A percentile compares a stretch with the other conserved stretches of the same genome.
Conservation (phyloP, 495 filamentous ascomycete species). For the Cercophora scortea region DNA sequence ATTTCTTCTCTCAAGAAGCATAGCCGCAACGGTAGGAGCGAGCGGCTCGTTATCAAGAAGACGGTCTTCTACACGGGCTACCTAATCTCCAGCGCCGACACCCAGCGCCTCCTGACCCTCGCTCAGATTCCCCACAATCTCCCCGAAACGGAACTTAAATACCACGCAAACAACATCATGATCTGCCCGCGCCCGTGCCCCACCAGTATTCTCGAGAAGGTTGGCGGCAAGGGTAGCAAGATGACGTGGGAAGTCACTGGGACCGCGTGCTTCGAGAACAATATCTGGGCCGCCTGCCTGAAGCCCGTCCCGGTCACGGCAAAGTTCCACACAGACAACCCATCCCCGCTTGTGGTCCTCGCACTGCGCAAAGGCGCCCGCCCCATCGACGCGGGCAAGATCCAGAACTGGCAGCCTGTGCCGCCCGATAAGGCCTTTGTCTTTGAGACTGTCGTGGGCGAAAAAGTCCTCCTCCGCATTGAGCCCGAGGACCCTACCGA, state of each 20-base stretch:
- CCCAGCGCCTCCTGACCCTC: conserved; percentile 59
- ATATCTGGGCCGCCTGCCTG: conserved; percentile 78
- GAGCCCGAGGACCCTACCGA: conserved; percentile 57
- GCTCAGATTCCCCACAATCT: conserved; percentile 52
- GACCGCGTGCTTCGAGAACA: conserved; percentile 64
- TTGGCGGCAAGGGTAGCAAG: conserved; percentile 77
- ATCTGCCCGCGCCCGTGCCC: conserved; percentile 71
- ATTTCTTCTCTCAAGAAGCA: conserved; percentile 46
- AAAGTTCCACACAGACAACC: conserved; percentile 65
- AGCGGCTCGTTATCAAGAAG: conserved; percentile 65
- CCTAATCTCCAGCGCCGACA: conserved; percentile 62
- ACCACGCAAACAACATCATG: conserved; percentile 83
- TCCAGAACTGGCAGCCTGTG: conserved; percentile 77
- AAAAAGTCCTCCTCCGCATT: conserved; percentile 75
- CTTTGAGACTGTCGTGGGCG: conserved; percentile 75
- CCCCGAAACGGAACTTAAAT: conserved; percentile 60
- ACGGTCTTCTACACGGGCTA: conserved; percentile 94
- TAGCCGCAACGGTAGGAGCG: conserved; percentile 17
- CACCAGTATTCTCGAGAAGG: conserved; percentile 60
- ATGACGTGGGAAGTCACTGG: conserved; percentile 77
- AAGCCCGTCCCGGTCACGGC: conserved; percentile 59
- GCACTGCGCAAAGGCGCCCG: conserved; percentile 63
- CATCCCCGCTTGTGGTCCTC: conserved; percentile 65
- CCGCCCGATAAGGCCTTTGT: conserved; percentile 54
- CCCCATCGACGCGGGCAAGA: conserved; percentile 72